Evolutionary conservation across 148 eudicot genomes (phyloP).

Genomic region (Limonium bicolor): DNA sequence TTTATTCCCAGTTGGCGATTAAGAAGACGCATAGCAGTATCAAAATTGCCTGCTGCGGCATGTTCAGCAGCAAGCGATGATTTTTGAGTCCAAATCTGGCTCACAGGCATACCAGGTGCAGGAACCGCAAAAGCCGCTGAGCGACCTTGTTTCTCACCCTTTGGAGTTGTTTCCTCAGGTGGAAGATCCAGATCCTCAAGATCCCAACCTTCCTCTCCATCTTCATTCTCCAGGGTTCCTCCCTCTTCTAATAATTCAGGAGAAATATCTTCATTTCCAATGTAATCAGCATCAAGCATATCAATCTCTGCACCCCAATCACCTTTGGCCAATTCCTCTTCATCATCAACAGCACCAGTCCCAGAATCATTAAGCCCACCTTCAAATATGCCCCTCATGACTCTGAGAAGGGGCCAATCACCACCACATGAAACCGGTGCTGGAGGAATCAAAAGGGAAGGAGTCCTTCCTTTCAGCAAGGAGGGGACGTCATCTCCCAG

Average conservation of each 20-base stretch:
- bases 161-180: constrained; percentile 74
- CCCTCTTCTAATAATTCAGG: constrained; percentile 21
- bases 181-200: constrained; percentile 91
- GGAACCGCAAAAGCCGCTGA: constrained; percentile 50
- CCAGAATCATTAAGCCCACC: constrained; percentile 40
- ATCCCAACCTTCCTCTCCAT: constrained; percentile 87
- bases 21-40: constrained; percentile 80
- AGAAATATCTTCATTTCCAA: constrained; percentile 23
- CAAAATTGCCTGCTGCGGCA: constrained; percentile 90
- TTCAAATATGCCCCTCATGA: constrained; percentile 54
- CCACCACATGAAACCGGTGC: constrained; percentile 42
- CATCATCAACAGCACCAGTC: constrained; percentile 30
- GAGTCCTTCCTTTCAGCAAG: constrained; percentile 31
- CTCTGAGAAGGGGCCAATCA: constrained; percentile 70
- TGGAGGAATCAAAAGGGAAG: constrained; percentile 56
- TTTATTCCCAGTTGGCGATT: constrained; percentile 76
- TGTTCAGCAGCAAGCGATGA: constrained; percentile 93
- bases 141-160: constrained; percentile 31
- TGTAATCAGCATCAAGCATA: constrained; percentile 27
- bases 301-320: constrained; percentile 61
- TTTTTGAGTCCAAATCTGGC: constrained; percentile 80
- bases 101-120: constrained; percentile 69
- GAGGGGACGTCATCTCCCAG: constrained; percentile 34
- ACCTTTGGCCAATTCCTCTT: constrained; percentile 37
- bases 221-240: constrained; percentile 39